These are phyloP conservation scores for Aspergillus carbonarius DNA, from an alignment of 2,329 filamentous ascomycete genomes.

Conservation along the genomic window DNA sequence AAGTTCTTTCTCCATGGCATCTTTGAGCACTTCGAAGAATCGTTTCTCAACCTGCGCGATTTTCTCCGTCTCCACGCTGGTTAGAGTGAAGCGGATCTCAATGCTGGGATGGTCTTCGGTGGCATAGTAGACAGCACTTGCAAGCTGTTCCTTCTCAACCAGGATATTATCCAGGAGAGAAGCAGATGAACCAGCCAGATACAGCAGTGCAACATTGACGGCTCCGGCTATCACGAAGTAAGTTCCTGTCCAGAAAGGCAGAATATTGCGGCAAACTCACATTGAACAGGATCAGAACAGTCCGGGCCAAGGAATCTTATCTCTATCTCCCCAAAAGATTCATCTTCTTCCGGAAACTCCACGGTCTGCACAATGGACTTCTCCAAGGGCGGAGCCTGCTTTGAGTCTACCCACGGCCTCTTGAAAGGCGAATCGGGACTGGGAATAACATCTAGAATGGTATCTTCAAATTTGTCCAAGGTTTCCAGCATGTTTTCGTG, in stretches of 20 bases:
- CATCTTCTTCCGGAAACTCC: constrained; percentile 94
- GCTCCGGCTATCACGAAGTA: constrained; percentile 57
- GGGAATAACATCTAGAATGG: constrained; percentile 80
- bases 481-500: constrained; percentile 77
- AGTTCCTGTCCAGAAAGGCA: constrained; percentile 18
- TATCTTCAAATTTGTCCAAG: constrained; percentile 83
- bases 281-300: constrained; percentile 67
- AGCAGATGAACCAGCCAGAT: constrained; percentile 89
- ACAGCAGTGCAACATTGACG: constrained; percentile 75
- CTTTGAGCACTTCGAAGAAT: constrained; percentile 77
- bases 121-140: constrained; percentile 78
- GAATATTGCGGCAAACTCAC: constrained; percentile 31
- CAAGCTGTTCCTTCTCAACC: constrained; percentile 89
- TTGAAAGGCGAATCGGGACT: constrained; percentile 72
- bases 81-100: constrained; percentile 81
- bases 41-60: constrained; percentile 80
- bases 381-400: constrained; percentile 69
- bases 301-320: constrained; percentile 85
- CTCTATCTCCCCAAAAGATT: constrained; percentile 84
- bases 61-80: constrained; percentile 82
- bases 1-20: constrained; percentile 72
- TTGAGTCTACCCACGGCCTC: constrained; percentile 87
- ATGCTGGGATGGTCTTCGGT: constrained; percentile 77
- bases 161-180: constrained; percentile 87
- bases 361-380: constrained; percentile 74